Percentiles rank a stretch among this genome's conserved stretches.
Conservation (phyloP, 805 yeast species). For the Wickerhamiella qilinensis region DNA sequence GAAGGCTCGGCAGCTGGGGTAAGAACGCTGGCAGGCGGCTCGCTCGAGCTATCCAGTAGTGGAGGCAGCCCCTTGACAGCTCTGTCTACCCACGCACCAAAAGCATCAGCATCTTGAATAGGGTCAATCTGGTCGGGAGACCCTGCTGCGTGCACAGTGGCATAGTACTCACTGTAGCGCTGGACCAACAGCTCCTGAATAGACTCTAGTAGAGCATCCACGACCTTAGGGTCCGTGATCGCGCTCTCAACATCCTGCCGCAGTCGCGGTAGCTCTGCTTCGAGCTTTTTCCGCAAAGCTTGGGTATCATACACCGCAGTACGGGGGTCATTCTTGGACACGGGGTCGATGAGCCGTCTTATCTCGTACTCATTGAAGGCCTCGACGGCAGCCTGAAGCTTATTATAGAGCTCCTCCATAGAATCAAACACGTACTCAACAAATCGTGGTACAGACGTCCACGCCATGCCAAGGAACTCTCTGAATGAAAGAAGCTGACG, state of each 20-base stretch:
- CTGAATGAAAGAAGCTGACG: constrained; percentile 14
- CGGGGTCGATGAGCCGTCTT: constrained; percentile 32
- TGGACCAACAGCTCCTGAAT: constrained; percentile 43
- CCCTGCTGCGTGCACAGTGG: constrained; percentile 17
- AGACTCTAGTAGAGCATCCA: constrained; percentile 42
- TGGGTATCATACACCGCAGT: constrained; percentile 22
- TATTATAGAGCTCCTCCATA: constrained; percentile 52
- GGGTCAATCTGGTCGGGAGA: constrained; percentile 26
- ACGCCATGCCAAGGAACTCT: constrained; percentile 34
- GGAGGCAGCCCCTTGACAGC: no score
- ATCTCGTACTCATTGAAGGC: constrained; percentile 48
- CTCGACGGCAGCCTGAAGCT: constrained; percentile 54
- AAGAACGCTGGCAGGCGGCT: no score
- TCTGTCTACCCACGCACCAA: constrained; percentile 35
- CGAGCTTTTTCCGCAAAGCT: constrained; percentile 33
- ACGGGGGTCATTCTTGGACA: constrained; percentile 16
- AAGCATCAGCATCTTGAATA: constrained; percentile 48
- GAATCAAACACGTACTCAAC: constrained; percentile 74
- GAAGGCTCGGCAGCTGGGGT: no score
- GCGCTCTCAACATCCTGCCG: constrained; percentile 36
- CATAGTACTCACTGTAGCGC: constrained; percentile 40
- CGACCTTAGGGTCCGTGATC: constrained; percentile 38
- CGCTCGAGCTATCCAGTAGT: no score
- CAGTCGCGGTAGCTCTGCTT: constrained; percentile 39
- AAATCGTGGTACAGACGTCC: constrained; percentile 62